A percentile compares a stretch with the other conserved stretches of the same genome.
Evolutionary conservation across 768 basidiomycete species (phyloP).

Genomic region (Leccinum uliginosum): DNA sequence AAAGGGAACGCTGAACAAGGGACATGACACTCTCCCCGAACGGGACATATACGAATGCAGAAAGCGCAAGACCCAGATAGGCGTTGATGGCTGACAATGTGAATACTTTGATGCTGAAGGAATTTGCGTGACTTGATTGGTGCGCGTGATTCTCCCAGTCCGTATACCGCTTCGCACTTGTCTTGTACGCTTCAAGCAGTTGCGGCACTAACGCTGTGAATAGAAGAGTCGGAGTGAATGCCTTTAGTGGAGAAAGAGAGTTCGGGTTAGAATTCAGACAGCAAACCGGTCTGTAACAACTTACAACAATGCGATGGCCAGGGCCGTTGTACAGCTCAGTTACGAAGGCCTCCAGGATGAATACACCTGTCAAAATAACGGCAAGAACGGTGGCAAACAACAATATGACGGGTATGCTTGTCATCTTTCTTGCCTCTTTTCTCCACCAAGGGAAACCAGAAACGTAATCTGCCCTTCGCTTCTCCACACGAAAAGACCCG

Average conservation of each 20-base stretch:
- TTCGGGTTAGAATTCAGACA: neutral
- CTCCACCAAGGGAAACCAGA: conserved; percentile 67
- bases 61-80: conserved; percentile 85
- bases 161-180: conserved; percentile 64
- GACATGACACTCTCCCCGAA: conserved; percentile 85
- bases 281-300: conserved; percentile 25
- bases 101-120: conserved; percentile 88
- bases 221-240: conserved; percentile 77
- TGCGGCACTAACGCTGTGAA: conserved; percentile 80
- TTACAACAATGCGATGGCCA: conserved; percentile 70
- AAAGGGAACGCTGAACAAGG: conserved; percentile 34
- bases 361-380: conserved; percentile 73
- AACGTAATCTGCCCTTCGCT: conserved; percentile 56
- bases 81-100: conserved; percentile 84
- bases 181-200: conserved; percentile 69
- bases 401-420: conserved; percentile 68
- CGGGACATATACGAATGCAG: conserved; percentile 94
- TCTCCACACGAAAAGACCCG: conserved; percentile 74
- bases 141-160: conserved; percentile 91
- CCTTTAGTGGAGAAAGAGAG: conserved; percentile 35
- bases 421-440: conserved; percentile 62
- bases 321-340: conserved; percentile 86
- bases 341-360: conserved; percentile 88
- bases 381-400: conserved; percentile 68
- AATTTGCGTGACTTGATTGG: conserved; percentile 68